Percentiles rank a stretch among this genome's conserved stretches.
Conservation (phyloP, 73 alveolate genomes). For the Paramecium sexaurelia region DNA sequence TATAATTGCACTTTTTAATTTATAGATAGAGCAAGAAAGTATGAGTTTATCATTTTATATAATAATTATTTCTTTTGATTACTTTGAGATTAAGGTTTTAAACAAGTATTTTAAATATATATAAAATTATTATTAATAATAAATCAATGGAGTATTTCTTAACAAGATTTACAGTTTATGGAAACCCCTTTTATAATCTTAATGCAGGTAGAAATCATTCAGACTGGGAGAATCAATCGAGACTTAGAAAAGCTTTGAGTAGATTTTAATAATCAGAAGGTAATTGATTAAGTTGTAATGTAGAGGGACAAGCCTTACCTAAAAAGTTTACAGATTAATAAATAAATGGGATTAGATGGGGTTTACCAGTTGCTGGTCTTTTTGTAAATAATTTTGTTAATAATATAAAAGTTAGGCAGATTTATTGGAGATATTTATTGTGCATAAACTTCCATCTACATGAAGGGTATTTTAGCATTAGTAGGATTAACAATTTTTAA, state of each 20-base stretch:
- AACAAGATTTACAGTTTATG: neutral
- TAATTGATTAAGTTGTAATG: neutral
- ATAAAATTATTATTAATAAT: neutral
- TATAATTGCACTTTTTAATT: too few species aligned
- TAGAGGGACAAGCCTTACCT: constrained; percentile 32
- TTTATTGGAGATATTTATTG: constrained; percentile 45
- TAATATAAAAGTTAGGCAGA: constrained; percentile 6
- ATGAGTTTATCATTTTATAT: neutral
- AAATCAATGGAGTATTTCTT: constrained; percentile 24
- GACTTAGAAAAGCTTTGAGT: constrained; percentile 13
- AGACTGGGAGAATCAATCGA: neutral
- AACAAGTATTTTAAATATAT: neutral
- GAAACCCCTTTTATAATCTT: neutral
- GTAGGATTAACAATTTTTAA: constrained; percentile 1
- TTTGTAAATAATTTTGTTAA: neutral
- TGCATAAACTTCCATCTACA: neutral
- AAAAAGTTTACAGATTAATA: constrained; percentile 7
- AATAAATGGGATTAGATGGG: neutral
- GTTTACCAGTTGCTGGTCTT: constrained; percentile 28
- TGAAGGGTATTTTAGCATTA: constrained; percentile 25
- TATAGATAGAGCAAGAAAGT: too few species aligned
- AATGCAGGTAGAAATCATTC: neutral
- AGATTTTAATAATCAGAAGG: constrained; percentile 25
- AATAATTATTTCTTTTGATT: neutral
- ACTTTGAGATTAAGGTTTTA: neutral